A percentile compares a stretch with the other conserved stretches of the same genome.
Conservation (phyloP, 306 rosid genomes). For the Prunus dulcis region DNA sequence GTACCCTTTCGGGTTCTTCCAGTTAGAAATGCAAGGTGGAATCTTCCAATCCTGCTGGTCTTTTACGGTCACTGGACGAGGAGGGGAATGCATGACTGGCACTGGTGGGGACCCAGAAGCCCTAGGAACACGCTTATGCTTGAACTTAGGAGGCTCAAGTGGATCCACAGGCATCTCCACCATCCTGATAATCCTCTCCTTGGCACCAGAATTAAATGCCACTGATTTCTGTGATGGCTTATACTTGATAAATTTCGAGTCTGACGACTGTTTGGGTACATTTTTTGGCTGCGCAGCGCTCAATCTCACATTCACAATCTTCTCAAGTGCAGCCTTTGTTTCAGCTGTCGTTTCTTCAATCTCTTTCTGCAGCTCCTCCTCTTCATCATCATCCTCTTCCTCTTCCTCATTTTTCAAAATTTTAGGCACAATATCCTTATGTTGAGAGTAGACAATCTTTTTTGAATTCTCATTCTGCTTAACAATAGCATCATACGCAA, state of each 20-base stretch:
- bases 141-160: not conserved
- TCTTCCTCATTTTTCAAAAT: not conserved
- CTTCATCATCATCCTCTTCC: not conserved
- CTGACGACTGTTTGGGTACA: constrained; percentile 67
- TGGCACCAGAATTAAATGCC: constrained; percentile 19
- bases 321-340: not conserved
- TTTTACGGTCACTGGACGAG: constrained; percentile 71
- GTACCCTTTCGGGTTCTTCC: constrained; percentile 58
- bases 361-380: not conserved
- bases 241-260: constrained; percentile 73
- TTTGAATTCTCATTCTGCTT: not conserved
- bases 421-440: not conserved
- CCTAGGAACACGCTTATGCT: not conserved
- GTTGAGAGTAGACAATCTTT: not conserved
- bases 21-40: constrained; percentile 74
- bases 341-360: not conserved
- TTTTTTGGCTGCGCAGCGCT: constrained; percentile 18
- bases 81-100: constrained; percentile 77
- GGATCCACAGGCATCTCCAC: not conserved
- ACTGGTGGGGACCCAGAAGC: constrained; percentile 34
- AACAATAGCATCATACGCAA: not conserved
- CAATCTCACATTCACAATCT: not conserved
- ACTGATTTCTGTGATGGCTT: constrained; percentile 26
- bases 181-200: constrained; percentile 67
- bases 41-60: constrained; percentile 86